These are phyloP conservation scores for Santalum album DNA, from an alignment of 164 flowering plant species.

Conservation along the genomic window DNA sequence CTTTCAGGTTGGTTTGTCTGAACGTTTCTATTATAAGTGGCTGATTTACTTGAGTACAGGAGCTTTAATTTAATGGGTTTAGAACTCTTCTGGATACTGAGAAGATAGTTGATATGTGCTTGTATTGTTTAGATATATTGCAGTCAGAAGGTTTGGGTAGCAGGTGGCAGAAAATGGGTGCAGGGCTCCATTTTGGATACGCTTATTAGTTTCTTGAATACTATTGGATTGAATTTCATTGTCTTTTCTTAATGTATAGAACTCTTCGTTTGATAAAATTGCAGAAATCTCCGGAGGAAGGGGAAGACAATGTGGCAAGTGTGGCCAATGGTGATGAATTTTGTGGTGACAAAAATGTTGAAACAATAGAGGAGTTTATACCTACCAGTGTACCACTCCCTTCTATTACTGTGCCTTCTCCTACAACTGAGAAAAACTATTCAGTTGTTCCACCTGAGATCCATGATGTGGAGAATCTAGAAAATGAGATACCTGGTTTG, in stretches of 20 bases:
- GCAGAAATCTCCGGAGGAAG: slow-evolving; percentile 30
- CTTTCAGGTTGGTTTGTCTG: no score
- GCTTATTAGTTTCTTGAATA: not conserved
- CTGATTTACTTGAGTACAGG: no score
- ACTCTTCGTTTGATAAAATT: no score
- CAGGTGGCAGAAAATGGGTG: no score
- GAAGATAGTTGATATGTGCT: not conserved
- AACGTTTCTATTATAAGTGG: no score
- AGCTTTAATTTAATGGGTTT: not conserved
- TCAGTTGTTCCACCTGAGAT: slow-evolving; percentile 22
- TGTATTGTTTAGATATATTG: not conserved
- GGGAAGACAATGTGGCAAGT: slow-evolving; percentile 16
- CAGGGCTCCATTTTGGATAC: no score
- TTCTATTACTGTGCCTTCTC: slow-evolving; percentile 16
- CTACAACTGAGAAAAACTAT: slow-evolving; percentile 23
- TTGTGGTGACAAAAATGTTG: slow-evolving; percentile 14
- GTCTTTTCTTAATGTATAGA: no score
- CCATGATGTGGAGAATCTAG: slow-evolving; percentile 36
- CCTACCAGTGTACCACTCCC: slow-evolving; percentile 21
- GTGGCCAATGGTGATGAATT: slow-evolving; percentile 14
- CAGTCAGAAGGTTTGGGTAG: not conserved
- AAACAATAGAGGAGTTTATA: slow-evolving; percentile 13
- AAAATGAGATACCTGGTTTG: slow-evolving; percentile 78
- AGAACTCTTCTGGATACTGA: not conserved
- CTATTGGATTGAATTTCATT: not conserved